Evolutionary conservation across 805 yeast genomes (phyloP), one percentile per base, ranked within the genome.

Genomic region (Candida argentea): DNA sequence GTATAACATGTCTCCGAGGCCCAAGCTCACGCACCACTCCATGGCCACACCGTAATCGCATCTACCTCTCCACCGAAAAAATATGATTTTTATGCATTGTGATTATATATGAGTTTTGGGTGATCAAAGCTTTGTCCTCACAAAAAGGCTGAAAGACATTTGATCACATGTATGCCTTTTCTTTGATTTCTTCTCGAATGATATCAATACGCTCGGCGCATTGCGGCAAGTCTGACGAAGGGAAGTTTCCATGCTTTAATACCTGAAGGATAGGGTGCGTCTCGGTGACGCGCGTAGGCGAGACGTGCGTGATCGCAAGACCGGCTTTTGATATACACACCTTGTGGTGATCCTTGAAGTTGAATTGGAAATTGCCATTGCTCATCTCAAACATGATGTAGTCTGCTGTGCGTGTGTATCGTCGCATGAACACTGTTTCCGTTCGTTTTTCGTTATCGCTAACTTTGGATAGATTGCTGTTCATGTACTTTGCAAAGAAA

Each of bases 291-390:
- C 84, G 73, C 32, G 70, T 67, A 21, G 91, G 87, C 3, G 87
- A 82, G 29, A 89, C 76, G 43, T 85, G 85, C 16, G 93, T 82
- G 12, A 89, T 67, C 25, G 73, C 73, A 35, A 70, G 65, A 14
- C 95, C 96, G 31, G 71, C 64, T 40, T 77, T 77, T 24, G 87
- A 79, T 22, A 89, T 52, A 34, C 93, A 76, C 31, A 87, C 58
- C 56, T 91, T 91, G 55, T 81, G 87, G 48, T 91, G 98, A 56
- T 91, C 97, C 51, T 80, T 80, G 58, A 91, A 91, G 57, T 91
- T 91, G 61, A 87, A 87, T 54, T 91, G 98, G 54, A 82, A 75
- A 23, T 85, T 77, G 13, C 95, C 95, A 48, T 86, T 84, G 47
- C 94, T 83, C 61, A 91, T 59, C 52, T 85, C 89, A 60, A 91